phyloP scores from a whole-genome alignment of 2,329 filamentous ascomycete species.

The Xylariaceae sp. region DNA sequence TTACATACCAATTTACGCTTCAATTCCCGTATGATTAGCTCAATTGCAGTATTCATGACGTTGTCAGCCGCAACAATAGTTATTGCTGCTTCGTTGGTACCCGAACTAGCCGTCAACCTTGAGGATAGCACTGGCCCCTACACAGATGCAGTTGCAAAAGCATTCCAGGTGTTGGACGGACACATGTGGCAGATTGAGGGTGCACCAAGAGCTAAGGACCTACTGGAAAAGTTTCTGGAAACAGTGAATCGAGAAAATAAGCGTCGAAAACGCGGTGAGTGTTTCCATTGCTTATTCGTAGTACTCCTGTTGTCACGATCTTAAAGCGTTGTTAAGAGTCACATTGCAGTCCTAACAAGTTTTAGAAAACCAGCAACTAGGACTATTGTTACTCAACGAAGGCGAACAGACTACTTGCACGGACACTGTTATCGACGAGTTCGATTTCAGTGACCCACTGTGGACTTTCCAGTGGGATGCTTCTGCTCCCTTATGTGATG shows the following conservation, averaged over 20 bases:
- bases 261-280: too few species aligned
- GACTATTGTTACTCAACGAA: too few species aligned
- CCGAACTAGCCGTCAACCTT: background rate
- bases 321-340: too few species aligned
- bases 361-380: too few species aligned
- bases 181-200: background rate
- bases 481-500: too few species aligned
- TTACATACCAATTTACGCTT: background rate
- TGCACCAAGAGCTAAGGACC: background rate
- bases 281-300: too few species aligned
- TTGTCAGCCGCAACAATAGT: background rate
- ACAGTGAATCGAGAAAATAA: background rate
- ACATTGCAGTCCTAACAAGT: too few species aligned
- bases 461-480: too few species aligned
- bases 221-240: background rate
- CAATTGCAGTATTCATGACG: background rate
- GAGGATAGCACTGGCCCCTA: background rate
- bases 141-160: background rate
- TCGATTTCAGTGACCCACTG: too few species aligned
- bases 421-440: too few species aligned
- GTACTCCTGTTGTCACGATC: too few species aligned
- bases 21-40: background rate
- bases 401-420: too few species aligned
- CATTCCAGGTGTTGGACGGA: background rate
- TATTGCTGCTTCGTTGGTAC: background rate